Evolutionary conservation across 148 eudicot genomes (phyloP).

Genomic region (Vaccinium macrocarpon): DNA sequence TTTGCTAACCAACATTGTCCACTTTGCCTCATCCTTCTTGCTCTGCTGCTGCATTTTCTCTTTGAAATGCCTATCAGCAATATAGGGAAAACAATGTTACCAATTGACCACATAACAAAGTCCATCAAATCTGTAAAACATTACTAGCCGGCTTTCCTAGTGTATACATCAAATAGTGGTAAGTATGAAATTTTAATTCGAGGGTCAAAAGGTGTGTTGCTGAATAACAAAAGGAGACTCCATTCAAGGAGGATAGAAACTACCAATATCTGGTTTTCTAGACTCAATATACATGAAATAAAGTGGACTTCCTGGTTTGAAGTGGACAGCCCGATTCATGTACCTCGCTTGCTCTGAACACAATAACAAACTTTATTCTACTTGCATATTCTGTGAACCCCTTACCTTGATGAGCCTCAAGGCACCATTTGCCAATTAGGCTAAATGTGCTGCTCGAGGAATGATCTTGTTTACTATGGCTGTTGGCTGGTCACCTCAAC

Average conservation of each 20-base stretch:
- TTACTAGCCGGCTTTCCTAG: not conserved
- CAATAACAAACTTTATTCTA: not conserved
- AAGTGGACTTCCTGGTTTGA: not conserved
- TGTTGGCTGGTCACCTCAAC: not conserved
- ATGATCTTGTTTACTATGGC: not conserved
- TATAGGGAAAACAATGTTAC: not conserved
- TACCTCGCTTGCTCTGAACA: not conserved
- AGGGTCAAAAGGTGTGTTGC: not conserved
- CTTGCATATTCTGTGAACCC: not conserved
- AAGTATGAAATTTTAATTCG: not conserved
- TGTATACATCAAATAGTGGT: not conserved
- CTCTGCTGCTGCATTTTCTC: conserved; percentile 52
- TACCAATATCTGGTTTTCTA: conserved; percentile 5
- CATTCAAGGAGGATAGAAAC: not conserved
- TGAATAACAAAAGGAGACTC: not conserved
- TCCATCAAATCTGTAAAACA: not conserved
- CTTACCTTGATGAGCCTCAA: not conserved
- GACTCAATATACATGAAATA: not conserved
- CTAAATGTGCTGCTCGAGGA: not conserved
- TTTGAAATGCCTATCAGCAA: conserved; percentile 48
- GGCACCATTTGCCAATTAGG: not conserved
- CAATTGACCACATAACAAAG: not conserved
- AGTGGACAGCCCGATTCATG: not conserved
- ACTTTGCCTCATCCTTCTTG: conserved; percentile 71
- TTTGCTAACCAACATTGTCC: conserved; percentile 65